These are phyloP conservation scores for Striga asiatica DNA, from an alignment of 257 asterid genomes.

Conservation along the genomic window DNA sequence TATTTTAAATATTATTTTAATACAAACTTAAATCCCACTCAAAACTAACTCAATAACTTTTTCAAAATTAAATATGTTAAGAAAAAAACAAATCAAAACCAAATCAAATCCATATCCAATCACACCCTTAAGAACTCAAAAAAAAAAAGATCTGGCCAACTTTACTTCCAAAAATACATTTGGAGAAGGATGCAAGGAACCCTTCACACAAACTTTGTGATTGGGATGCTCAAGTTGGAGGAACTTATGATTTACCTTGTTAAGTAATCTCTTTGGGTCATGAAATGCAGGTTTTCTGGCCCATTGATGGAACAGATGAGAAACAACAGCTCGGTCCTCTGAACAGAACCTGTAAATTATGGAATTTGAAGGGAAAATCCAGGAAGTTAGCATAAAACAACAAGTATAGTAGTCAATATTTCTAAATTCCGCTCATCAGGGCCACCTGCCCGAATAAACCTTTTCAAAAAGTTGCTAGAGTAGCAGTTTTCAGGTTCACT, in stretches of 20 bases:
- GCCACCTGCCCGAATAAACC: constrained; percentile 33
- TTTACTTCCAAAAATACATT: constrained; percentile 1
- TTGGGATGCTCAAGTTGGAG: not conserved
- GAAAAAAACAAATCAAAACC: too few relatives aligned
- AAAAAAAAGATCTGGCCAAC: too few relatives aligned
- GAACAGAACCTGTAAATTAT: constrained; percentile 42
- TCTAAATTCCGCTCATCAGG: constrained; percentile 11
- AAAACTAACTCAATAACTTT: too few relatives aligned
- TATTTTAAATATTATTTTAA: too few relatives aligned
- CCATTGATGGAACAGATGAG: constrained; percentile 91
- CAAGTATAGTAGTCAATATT: not conserved
- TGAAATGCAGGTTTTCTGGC: constrained; percentile 93
- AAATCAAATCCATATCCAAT: too few relatives aligned
- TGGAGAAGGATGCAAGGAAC: constrained; percentile 3
- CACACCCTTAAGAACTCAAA: not conserved
- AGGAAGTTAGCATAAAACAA: not conserved
- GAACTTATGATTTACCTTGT: constrained; percentile 42
- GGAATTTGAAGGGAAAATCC: constrained; percentile 5
- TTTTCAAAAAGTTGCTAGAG: constrained; percentile 54
- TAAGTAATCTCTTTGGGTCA: constrained; percentile 83
- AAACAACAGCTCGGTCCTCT: constrained; percentile 66
- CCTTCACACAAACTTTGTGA: not conserved
- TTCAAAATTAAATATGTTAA: too few relatives aligned
- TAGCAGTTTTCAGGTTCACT: constrained; percentile 35
- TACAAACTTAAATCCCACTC: too few relatives aligned